These are phyloP conservation scores for Zymoseptoria brevis DNA, from an alignment of 2,329 filamentous ascomycete species.

Conservation along the genomic window DNA sequence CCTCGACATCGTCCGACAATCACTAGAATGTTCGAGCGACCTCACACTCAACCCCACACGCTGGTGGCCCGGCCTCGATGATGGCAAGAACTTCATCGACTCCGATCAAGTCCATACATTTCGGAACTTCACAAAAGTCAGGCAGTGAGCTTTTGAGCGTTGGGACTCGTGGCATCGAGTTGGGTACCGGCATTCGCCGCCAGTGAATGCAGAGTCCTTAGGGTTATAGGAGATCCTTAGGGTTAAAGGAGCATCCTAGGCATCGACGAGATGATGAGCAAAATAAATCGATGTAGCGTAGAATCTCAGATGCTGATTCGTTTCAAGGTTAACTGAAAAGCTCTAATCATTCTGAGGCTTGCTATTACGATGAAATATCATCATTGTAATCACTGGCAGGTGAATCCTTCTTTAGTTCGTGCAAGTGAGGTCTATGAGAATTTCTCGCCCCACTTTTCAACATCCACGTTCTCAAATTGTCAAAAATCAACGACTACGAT, in stretches of 20 bases:
- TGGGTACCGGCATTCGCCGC: neutral
- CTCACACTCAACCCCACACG: conserved; percentile 15
- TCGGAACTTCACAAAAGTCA: conserved; percentile 12
- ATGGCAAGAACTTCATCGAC: conserved; percentile 13
- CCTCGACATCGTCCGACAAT: conserved; percentile 17
- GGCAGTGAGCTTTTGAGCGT: conserved; percentile 9
- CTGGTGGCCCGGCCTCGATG: conserved; percentile 11
- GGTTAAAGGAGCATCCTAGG: neutral
- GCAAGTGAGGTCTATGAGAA: neutral
- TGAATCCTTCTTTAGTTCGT: neutral
- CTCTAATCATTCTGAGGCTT: neutral
- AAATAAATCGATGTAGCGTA: neutral
- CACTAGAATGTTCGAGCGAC: conserved; percentile 16
- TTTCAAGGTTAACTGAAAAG: neutral
- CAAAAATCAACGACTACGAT: neutral
- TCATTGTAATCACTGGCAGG: too few species aligned
- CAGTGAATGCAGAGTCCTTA: neutral
- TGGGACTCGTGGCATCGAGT: conserved; percentile 4
- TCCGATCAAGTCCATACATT: conserved; percentile 14
- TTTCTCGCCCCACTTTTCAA: neutral
- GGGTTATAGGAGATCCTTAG: neutral
- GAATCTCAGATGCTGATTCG: neutral
- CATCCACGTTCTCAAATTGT: neutral
- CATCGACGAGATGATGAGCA: neutral
- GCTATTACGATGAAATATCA: neutral